Evolutionary conservation across 78 protist species (phyloP), one percentile per base, ranked within the genome.

Genomic region (Isochrysis galbana): DNA sequence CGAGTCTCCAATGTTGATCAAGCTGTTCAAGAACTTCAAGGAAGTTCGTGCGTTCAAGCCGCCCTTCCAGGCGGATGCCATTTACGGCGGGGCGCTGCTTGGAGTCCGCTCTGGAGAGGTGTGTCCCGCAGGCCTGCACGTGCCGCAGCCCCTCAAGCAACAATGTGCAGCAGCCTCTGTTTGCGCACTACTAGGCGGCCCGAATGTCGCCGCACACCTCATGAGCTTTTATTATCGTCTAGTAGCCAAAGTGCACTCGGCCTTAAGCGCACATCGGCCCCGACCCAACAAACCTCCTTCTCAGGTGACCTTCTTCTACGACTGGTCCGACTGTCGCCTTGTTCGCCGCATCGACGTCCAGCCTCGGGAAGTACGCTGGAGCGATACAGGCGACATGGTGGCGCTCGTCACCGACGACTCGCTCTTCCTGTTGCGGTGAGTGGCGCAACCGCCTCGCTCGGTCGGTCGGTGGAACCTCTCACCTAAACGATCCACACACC

Each of bases 51-150:
- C 94, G 19, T 34, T 98, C 90, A 91, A 90, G 91, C 93, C 97
- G 22, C 55, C 94, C 41, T 95, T 93, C 87, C 25, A 94, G 29
- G 98, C 97, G 48, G 98, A 97, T 42, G 94, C 93, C 17, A 95
- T 98, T 55, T 98, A 95, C 89, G 99, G 99, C 39, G 99, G 99
- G 1, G 80, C 47, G 1, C 93, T 97, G 22, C 90, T 98, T 38
- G 99, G 96, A 51, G 97, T 97, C n/a, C 86, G 96, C 34, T 47
- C 96, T 26, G 42, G 83, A 55, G 93, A 89, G 55, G n/a, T n/a
- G n/a, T n/a, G n/a, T n/a, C n/a, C n/a, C n/a, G n/a, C n/a, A n/a
- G n/a, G n/a, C n/a, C n/a, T n/a, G n/a, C n/a, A n/a, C n/a, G n/a
- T n/a, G n/a, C n/a, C n/a, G n/a, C n/a, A n/a, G n/a, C n/a, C n/a